A percentile compares a stretch with the other conserved stretches of the same genome.
Conservation (phyloP, 163 green algal genomes). For the Prototheca wickerhamii region DNA sequence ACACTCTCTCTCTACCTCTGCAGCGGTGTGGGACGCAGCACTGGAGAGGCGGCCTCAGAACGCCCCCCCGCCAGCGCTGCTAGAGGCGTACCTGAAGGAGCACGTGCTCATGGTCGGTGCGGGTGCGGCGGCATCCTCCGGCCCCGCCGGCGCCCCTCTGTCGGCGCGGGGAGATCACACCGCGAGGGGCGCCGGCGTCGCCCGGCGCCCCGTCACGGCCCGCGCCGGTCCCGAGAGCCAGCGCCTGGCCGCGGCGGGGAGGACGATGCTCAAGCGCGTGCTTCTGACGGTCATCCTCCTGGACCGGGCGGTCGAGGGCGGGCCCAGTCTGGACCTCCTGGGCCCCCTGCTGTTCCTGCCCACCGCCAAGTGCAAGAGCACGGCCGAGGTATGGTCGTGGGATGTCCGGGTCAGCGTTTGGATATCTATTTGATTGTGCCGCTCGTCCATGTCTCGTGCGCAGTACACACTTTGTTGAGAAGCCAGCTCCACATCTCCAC, state of each 20-base stretch:
- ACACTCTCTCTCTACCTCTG: no score
- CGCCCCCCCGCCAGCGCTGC: neutral
- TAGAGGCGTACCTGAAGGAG: conserved; percentile 32
- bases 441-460: no score
- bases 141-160: no score
- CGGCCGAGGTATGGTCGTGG: conserved; percentile 29
- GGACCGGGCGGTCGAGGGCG: conserved; percentile 35
- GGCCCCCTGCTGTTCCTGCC: conserved; percentile 57
- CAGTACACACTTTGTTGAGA: no score
- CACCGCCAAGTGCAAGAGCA: conserved; percentile 43
- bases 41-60: neutral
- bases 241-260: no score
- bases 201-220: no score
- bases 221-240: no score
- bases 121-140: no score
- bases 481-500: no score
- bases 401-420: neutral
- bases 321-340: conserved; percentile 1
- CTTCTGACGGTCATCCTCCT: conserved; percentile 71
- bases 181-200: no score
- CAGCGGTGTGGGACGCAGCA: no score
- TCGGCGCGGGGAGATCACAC: no score
- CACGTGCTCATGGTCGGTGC: conserved; percentile 47
- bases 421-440: neutral
- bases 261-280: conserved; percentile 56